Evolutionary conservation across 345 rosid genomes (phyloP).

Genomic region (Physaria fendleri): DNA sequence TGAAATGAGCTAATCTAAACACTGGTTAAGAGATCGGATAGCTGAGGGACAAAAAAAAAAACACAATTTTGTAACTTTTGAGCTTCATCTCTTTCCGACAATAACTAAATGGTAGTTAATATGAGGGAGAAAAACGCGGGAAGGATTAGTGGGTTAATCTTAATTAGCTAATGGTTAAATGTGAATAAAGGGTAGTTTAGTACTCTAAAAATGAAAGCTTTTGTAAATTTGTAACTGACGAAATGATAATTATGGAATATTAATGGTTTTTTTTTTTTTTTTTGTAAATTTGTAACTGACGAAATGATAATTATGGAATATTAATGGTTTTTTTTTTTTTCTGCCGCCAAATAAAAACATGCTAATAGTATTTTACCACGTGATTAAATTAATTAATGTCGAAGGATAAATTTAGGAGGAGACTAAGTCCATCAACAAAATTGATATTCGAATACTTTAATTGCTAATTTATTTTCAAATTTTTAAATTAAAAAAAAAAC

Average conservation of each 20-base stretch:
- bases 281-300: conserved; percentile 17
- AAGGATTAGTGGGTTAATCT: conserved; percentile 3
- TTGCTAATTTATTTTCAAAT: not conserved
- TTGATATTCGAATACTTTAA: not conserved
- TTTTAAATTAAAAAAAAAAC: too few species aligned
- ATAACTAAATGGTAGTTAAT: not conserved
- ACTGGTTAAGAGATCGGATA: not conserved
- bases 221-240: conserved; percentile 14
- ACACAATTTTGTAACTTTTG: conserved; percentile 13
- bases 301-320: conserved; percentile 12
- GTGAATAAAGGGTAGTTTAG: conserved; percentile 7
- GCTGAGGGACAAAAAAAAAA: not conserved
- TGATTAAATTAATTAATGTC: conserved; percentile 5
- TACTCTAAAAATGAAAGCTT: not conserved
- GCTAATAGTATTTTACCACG: conserved; percentile 6
- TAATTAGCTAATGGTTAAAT: not conserved
- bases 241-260: conserved; percentile 13
- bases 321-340: conserved; percentile 9
- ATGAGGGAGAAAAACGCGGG: conserved; percentile 4
- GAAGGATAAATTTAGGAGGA: conserved; percentile 15
- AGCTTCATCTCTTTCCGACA: conserved; percentile 8
- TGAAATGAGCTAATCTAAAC: conserved; percentile 3
- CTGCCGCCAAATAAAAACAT: conserved; percentile 11
- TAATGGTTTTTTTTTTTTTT: conserved; percentile 14
- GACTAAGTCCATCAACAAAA: not conserved